Evolutionary conservation across 768 basidiomycete species (phyloP), one percentile per base, ranked within the genome.

Genomic region (Strobilomyces confusus): DNA sequence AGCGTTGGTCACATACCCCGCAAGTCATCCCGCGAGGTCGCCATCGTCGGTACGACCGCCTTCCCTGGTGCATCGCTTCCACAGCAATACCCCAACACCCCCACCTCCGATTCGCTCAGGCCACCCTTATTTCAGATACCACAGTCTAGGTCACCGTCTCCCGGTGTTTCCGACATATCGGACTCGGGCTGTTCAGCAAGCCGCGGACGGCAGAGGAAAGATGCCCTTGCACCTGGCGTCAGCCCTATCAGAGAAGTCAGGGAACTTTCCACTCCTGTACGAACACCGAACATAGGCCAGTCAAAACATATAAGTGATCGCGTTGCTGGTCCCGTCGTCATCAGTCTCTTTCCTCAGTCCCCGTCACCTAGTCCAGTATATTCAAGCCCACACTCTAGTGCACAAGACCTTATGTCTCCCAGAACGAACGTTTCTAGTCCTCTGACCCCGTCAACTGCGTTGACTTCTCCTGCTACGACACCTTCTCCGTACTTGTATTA

Each of bases 251-350:
- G 56, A 55, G 65, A 72, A 48, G 49, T 59, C 40, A 62, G 50
- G 44, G 61, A 65, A 52, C 25, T 54, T 41, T 44, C 57, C 54
- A 59, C 60, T 51, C 65, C 67, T 59, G 62, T 80, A 55, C 67
- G 75, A 32, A 87, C 86, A 22, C 84, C 85, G 22, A 77, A 73
- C 57, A 83, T 86, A 58, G 84, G 86, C 42, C 75, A 85, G 58
- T 70, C 71, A 52, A 86, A 86, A 62, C 76, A 81, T 55, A 77
- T 86, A 54, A 72, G 73, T 57, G 70, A 76, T 36, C 82, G 80
- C 33, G 83, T 87, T 38, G 83, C 83, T 45, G 78, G 79, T 32
- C 85, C 86, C 37, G 76, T 86, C 14, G 72, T 86, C 30, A 72
- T 83, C 56, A 78, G 71, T 52, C 64, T 84, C 49, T 71, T 69